Evolutionary conservation across 2,329 filamentous ascomycete genomes (phyloP).

Genomic region (Cordyceps militaris): DNA sequence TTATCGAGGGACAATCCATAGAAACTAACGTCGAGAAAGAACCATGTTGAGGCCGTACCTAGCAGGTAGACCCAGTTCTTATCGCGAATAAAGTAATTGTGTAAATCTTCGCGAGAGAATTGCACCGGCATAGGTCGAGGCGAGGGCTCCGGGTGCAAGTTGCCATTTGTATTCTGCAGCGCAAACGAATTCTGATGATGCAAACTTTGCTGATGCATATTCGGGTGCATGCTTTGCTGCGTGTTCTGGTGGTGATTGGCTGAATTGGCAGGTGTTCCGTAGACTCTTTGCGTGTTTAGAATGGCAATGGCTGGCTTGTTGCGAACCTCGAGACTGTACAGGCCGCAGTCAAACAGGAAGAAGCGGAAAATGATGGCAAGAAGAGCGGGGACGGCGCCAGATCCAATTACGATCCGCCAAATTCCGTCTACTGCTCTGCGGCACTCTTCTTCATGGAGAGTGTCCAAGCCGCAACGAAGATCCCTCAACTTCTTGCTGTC

Average conservation of each 20-base stretch:
- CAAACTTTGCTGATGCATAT: background rate
- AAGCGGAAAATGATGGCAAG: constrained; percentile 60
- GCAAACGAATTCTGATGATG: constrained; percentile 18
- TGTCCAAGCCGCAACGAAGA: constrained; percentile 42
- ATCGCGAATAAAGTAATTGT: constrained; percentile 43
- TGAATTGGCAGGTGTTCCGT: constrained; percentile 33
- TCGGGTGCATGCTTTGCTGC: too few relatives aligned
- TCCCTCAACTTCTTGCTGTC: constrained; percentile 33
- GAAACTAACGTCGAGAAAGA: constrained; percentile 50
- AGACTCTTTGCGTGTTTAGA: constrained; percentile 52
- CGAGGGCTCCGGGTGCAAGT: constrained; percentile 27
- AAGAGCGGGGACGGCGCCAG: constrained; percentile 56
- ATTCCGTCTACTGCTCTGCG: constrained; percentile 48
- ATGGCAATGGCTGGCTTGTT: constrained; percentile 53
- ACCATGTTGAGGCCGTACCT: constrained; percentile 44
- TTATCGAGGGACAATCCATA: constrained; percentile 48
- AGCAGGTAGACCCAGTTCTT: constrained; percentile 39
- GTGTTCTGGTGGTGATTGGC: background rate
- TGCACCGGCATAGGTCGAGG: constrained; percentile 37
- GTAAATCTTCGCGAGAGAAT: constrained; percentile 41
- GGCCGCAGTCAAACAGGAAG: constrained; percentile 58
- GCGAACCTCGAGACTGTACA: constrained; percentile 59
- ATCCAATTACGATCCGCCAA: constrained; percentile 61
- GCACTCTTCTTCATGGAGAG: constrained; percentile 37
- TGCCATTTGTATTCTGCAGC: constrained; percentile 24